Evolutionary conservation across 2,329 filamentous ascomycete genomes (phyloP), one percentile per base, ranked within the genome.

Genomic region (Botrytis sinoallii): DNA sequence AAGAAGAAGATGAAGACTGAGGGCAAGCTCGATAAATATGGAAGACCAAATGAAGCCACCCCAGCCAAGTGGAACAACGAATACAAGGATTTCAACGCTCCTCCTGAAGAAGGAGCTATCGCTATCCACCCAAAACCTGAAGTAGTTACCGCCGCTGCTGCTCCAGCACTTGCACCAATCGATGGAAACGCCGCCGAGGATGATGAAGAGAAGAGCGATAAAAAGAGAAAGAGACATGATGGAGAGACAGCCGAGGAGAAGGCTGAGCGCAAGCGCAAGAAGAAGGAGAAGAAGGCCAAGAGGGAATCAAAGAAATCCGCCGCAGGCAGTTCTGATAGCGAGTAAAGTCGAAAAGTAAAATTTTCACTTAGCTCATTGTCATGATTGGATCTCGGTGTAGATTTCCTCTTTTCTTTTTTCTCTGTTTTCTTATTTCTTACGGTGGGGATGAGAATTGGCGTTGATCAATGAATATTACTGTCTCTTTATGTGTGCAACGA

Each of bases 1-100:
- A 99, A 99, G 91, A 99, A 99, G 92, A 98, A 98, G 90, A 91
- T 99, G 87, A 98, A 98, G 90, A 93, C 95, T 71, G 93, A 94
- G 79, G 96, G 96, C 84, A 97, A 98, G 86, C 92, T 99, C 75
- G 96, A 99, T 87, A 99, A 99, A 91, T 98, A 90, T 80, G 96
- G 96, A 78, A 92, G 95, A 74, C 84, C 93, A 79, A 99, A 98
- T 84, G 95, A 98, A 83, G 90, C 91, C 77, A 99, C 96, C 8
- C 96, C 96, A 40, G 90, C 94, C 79, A 93, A 96, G 85, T 99
- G 96, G 96, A 94, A 93, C 79, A 85, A 89, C 55, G 92, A 93
- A 78, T 99, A 99, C 88, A 95, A 94, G 85, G 96, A 98, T 86
- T 97, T 91, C 86, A 91, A 88, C 80, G 88, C 88, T 59, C 85